phyloP scores from a whole-genome alignment of 331 rosid genomes.

The Cydonia oblonga region DNA sequence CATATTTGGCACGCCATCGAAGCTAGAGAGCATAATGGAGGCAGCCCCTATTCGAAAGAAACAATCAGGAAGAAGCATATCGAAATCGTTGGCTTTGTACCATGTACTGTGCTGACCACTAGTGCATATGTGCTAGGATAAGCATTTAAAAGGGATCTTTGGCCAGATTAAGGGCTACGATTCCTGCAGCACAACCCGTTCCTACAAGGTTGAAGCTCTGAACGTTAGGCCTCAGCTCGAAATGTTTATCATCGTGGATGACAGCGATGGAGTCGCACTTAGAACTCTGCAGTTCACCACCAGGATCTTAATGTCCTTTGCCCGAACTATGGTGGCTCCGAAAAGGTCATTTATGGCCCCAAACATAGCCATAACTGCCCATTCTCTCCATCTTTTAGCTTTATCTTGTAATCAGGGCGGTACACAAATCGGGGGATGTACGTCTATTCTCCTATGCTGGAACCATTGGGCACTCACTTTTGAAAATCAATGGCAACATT shows the following conservation, averaged over 20 bases:
- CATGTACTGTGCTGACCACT: conserved; percentile 56
- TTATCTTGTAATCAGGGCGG: conserved; percentile 15
- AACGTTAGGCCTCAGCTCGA: conserved; percentile 42
- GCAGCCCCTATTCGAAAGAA: conserved; percentile 67
- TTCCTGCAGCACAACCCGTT: conserved; percentile 66
- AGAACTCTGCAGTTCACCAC: conserved; percentile 50
- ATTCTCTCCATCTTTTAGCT: conserved; percentile 39
- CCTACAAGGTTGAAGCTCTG: conserved; percentile 63
- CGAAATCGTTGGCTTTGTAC: conserved; percentile 41
- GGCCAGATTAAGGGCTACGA: conserved; percentile 54
- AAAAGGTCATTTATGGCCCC: conserved; percentile 45
- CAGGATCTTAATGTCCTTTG: conserved; percentile 30
- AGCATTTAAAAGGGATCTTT: conserved; percentile 45
- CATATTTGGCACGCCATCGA: conserved; percentile 58
- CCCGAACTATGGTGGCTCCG: conserved; percentile 27
- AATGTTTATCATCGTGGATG: conserved; percentile 55
- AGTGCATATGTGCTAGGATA: conserved; percentile 45
- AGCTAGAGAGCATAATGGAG: conserved; percentile 46
- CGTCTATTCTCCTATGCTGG: conserved; percentile 50
- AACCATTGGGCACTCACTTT: conserved; percentile 34
- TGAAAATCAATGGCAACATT: conserved; percentile 39
- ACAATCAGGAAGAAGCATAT: conserved; percentile 58
- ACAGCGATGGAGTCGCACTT: conserved; percentile 45
- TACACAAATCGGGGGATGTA: conserved; percentile 44
- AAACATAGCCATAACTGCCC: conserved; percentile 40